A percentile compares a stretch with the other conserved stretches of the same genome.
Conservation (phyloP, 805 yeast genomes). For the Myxozyma neotropica region DNA sequence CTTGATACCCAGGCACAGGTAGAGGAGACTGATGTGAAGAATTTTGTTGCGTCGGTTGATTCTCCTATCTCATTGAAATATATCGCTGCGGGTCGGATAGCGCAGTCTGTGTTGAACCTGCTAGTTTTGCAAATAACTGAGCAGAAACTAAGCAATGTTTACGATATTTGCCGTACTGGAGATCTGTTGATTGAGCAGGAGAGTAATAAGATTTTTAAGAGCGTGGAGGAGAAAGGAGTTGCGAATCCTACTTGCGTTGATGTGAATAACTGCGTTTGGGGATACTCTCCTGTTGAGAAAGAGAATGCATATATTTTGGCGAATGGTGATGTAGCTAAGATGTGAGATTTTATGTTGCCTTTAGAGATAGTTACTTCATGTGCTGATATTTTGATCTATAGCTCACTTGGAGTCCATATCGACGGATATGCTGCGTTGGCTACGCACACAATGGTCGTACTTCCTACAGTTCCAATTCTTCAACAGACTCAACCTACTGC, state of each 20-base stretch:
- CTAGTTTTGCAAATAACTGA: conserved; percentile 14
- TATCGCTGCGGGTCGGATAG: conserved; percentile 30
- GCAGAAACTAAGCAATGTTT: conserved; percentile 20
- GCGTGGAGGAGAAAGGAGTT: conserved; percentile 76
- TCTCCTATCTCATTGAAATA: conserved; percentile 25
- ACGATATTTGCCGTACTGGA: conserved; percentile 67
- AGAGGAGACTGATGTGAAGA: conserved; percentile 12
- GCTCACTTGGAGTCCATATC: conserved; percentile 80
- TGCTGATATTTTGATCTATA: neutral
- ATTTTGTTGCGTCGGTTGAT: conserved; percentile 17
- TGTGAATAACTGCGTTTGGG: conserved; percentile 73
- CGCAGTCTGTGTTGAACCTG: conserved; percentile 23
- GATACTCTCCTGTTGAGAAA: conserved; percentile 78
- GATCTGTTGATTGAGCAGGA: conserved; percentile 72
- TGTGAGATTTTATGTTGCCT: conserved; percentile 39
- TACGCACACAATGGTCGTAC: conserved; percentile 79
- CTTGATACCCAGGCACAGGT: conserved; percentile 15
- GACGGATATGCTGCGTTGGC: conserved; percentile 92
- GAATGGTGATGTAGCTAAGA: conserved; percentile 84
- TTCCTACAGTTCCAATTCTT: conserved; percentile 58
- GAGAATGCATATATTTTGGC: conserved; percentile 36
- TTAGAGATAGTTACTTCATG: neutral
- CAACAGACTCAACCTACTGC: conserved; percentile 62
- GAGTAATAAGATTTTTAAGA: conserved; percentile 60
- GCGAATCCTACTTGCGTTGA: conserved; percentile 90